Percentiles rank a stretch among this genome's conserved stretches.
Evolutionary conservation across 805 yeast species (phyloP).

Genomic region (Nakazawaea wickerhamii): DNA sequence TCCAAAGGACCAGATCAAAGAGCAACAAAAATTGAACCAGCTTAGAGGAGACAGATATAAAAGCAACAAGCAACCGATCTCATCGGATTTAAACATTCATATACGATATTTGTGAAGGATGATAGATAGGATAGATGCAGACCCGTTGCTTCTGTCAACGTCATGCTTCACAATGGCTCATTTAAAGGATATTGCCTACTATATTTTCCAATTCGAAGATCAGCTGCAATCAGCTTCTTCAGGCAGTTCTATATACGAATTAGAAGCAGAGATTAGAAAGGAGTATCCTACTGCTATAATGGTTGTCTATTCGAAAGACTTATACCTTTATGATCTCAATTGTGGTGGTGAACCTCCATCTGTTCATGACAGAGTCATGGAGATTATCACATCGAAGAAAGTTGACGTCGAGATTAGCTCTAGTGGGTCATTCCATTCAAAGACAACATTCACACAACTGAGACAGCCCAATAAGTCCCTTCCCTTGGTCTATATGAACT

Average conservation of each 20-base stretch:
- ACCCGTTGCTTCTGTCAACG: conserved; percentile 6
- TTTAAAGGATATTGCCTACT: conserved; percentile 9
- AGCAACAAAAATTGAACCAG: too few relatives aligned
- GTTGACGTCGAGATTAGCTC: conserved; percentile 4
- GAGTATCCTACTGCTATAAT: conserved; percentile 4
- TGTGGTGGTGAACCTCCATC: neutral
- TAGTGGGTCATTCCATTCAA: conserved; percentile 11
- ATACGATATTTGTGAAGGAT: too few relatives aligned
- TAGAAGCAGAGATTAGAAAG: conserved; percentile 4
- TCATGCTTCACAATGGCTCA: conserved; percentile 11
- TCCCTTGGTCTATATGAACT: conserved; percentile 33
- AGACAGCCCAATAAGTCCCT: conserved; percentile 5
- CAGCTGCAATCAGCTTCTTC: conserved; percentile 1
- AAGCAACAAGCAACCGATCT: too few relatives aligned
- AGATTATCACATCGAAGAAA: neutral
- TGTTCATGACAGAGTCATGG: neutral
- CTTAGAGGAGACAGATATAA: too few relatives aligned
- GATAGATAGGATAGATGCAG: neutral
- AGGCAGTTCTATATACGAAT: conserved; percentile 5
- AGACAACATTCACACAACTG: conserved; percentile 9
- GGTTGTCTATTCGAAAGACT: conserved; percentile 11
- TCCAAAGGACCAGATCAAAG: too few relatives aligned
- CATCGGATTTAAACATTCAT: too few relatives aligned
- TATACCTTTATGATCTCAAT: conserved; percentile 11
- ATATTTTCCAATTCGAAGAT: conserved; percentile 7